phyloP scores from a whole-genome alignment of 2,329 filamentous ascomycete species.

The Colletotrichum paranaense region DNA sequence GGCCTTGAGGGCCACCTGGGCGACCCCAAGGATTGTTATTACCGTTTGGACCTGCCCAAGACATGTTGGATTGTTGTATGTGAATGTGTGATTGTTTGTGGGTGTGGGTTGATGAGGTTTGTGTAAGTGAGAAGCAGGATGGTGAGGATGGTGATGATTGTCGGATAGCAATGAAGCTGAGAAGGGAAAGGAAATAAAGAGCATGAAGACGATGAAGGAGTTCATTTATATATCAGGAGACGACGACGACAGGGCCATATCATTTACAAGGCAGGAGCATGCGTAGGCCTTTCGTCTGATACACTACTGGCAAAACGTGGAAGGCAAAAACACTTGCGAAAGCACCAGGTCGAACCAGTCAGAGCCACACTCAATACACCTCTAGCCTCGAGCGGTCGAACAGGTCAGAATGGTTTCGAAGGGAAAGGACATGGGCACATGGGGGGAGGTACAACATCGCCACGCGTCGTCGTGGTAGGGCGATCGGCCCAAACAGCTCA shows the following conservation, averaged over 20 bases:
- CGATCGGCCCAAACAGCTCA: slow-evolving; percentile 12
- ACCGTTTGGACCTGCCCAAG: slow-evolving; percentile 34
- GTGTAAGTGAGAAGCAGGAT: background rate
- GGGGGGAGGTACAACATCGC: slow-evolving; percentile 29
- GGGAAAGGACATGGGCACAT: slow-evolving; percentile 9
- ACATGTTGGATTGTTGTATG: slow-evolving; percentile 28
- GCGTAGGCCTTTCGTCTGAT: slow-evolving; percentile 32
- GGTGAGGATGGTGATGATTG: background rate
- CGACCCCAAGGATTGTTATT: slow-evolving; percentile 27
- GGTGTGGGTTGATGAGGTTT: background rate
- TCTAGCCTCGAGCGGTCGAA: slow-evolving; percentile 20
- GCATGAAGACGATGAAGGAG: background rate
- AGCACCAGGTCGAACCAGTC: slow-evolving; percentile 27
- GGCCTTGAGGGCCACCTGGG: slow-evolving; percentile 14
- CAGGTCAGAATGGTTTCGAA: slow-evolving; percentile 33
- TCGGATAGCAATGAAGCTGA: slow-evolving; percentile 26
- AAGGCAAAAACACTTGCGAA: slow-evolving; percentile 36
- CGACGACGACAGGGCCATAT: background rate
- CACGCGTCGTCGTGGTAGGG: slow-evolving; percentile 33
- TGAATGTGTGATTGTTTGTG: background rate
- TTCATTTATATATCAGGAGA: slow-evolving; percentile 12
- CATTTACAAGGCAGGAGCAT: slow-evolving; percentile 25
- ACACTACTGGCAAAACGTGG: slow-evolving; percentile 5
- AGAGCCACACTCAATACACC: slow-evolving; percentile 25
- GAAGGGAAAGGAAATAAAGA: background rate